Evolutionary conservation across 192 early-diverging fungal genomes (phyloP).

Genomic region (Dimargaris xerosporica): DNA sequence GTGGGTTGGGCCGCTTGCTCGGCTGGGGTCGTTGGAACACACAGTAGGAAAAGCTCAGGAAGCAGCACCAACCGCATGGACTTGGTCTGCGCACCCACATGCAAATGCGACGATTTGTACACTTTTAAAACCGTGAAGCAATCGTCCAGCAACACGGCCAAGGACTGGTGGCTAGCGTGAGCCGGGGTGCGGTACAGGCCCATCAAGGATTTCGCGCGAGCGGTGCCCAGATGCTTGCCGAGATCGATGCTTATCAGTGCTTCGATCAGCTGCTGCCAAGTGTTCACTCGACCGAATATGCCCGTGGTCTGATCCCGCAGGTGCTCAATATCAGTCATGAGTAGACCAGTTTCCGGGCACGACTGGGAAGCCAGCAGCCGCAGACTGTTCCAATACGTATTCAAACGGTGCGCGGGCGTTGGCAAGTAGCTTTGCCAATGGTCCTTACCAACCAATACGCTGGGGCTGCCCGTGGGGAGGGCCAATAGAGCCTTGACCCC

Average conservation of each 20-base stretch:
- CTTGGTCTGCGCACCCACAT: neutral
- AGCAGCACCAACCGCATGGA: neutral
- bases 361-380: neutral
- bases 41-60: neutral
- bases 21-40: neutral
- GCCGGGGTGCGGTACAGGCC: neutral
- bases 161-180: neutral
- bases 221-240: neutral
- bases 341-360: neutral
- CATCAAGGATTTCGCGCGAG: neutral
- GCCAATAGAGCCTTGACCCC: neutral
- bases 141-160: conserved; percentile 4
- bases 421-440: conserved; percentile 11
- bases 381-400: conserved; percentile 3
- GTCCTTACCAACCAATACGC: neutral
- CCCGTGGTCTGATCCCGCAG: neutral
- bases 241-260: neutral
- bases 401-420: conserved; percentile 4
- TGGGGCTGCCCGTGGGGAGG: neutral
- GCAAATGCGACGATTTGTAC: neutral
- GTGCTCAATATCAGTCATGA: neutral
- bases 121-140: conserved; percentile 3
- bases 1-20: neutral
- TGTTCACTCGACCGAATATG: neutral
- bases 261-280: conserved; percentile 5